These are phyloP conservation scores for Diaporthe sp. DNA, from an alignment of 2,329 filamentous ascomycete species.

Conservation along the genomic window DNA sequence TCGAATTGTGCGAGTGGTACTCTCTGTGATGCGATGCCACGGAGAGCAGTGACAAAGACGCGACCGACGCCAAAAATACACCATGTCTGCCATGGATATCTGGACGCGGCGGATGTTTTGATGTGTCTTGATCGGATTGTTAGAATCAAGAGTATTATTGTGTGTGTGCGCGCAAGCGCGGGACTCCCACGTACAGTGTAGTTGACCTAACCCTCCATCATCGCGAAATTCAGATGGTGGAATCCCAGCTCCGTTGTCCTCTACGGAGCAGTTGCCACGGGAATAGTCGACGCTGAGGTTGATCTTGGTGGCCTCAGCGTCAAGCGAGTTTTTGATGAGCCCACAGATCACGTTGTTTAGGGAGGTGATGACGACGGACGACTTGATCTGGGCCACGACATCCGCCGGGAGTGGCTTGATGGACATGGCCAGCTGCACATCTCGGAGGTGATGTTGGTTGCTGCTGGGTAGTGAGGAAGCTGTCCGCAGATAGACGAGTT, in stretches of 20 bases:
- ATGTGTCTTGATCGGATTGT: constrained; percentile 73
- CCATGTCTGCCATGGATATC: constrained; percentile 77
- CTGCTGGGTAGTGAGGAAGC: neutral
- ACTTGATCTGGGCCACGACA: constrained; percentile 84
- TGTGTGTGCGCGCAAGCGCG: neutral
- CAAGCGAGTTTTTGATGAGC: constrained; percentile 86
- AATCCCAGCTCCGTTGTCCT: constrained; percentile 90
- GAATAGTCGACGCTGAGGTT: constrained; percentile 80
- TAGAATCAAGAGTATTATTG: constrained; percentile 26
- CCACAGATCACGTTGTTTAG: constrained; percentile 79
- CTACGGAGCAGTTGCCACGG: constrained; percentile 82
- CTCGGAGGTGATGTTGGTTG: constrained; percentile 1
- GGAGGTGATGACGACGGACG: constrained; percentile 83
- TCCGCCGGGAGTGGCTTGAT: constrained; percentile 79
- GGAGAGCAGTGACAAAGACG: constrained; percentile 80
- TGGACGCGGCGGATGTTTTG: constrained; percentile 69
- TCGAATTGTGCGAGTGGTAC: constrained; percentile 72
- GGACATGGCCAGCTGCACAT: constrained; percentile 59
- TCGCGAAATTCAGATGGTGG: constrained; percentile 77
- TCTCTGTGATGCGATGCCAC: constrained; percentile 79
- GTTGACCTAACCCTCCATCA: constrained; percentile 78
- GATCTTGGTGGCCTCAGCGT: constrained; percentile 79
- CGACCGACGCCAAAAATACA: constrained; percentile 82
- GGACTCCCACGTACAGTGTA: constrained; percentile 72
- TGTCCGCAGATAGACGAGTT: neutral